Evolutionary conservation across 139 green algal genomes (phyloP), one percentile per base, ranked within the genome.

Genomic region (Gonium pectorale): DNA sequence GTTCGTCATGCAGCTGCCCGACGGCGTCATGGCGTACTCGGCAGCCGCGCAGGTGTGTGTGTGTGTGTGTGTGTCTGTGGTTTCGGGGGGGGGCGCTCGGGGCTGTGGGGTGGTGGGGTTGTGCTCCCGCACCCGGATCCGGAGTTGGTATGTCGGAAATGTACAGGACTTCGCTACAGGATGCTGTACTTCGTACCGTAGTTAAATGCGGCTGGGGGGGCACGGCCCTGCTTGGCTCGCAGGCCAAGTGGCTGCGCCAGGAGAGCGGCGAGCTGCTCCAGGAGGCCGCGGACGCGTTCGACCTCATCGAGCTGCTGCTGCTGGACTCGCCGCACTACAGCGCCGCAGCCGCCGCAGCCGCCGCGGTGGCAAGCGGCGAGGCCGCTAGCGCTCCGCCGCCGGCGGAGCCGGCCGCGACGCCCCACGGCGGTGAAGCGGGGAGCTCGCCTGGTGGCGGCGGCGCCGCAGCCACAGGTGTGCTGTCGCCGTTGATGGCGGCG

Each of bases 241-340:
- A 97, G 91, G 72, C 91, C 66, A 87, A 90, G 44, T 97, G 94
- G 94, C 72, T 97, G 31, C 86, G 44, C 52, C 86, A 92, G 67
- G 89, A 92, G 83, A 73, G 64, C 11, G 72, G 56, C 6, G 90
- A 91, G 66, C 87, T 93, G 38, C 75, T 31, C 27, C 80, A 94
- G 89, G 93, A 96, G 86, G 92, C 90, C 0, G 74, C 86, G 8
- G 90, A 94, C 43, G 90, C 90, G 0, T 96, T 95, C 68, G 82
- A 87, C 24, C 79, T 90, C 9, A 86, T 96, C 0, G 88, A 96
- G 75, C 62, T 66, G n/a, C 85, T 88, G 8, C 85, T 96, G 54
- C 49, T 86, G 43, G 68, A 75, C 5, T 83, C 38, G 31, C 70
- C 35, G 21, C 22, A 80, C 72, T 80, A 54, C 27, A 27, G 40